Evolutionary conservation across 768 basidiomycete species (phyloP), one percentile per base, ranked within the genome.

Genomic region (Nidularia sp.): DNA sequence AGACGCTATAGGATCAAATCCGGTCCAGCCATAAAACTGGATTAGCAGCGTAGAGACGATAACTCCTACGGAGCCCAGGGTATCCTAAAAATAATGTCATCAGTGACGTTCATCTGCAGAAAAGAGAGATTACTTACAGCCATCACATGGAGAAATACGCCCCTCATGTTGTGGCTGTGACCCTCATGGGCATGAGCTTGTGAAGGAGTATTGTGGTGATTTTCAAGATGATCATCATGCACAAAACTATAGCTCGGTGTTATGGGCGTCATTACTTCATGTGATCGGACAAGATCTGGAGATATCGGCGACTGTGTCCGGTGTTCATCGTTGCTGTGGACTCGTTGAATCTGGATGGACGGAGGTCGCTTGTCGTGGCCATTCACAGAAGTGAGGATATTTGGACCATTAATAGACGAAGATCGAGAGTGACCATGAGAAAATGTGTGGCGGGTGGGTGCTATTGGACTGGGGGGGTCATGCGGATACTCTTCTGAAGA

Each of bases 121-220:
- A 46, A 46, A 10, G 22, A 25, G 10, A 9, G n/a, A 47, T 32
- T 29, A 67, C 84, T 58, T 70, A 91, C 90, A 52, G 94, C 94
- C 86, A 97, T 87, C 45, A 99, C 96, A 63, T 99, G 96, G 51
- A 98, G 70, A 66, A 99, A 99, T 59, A 99, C 94, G 13, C 97
- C 97, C 34, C 94, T 88, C 97, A 99, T 99, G 66, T 99, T 99
- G 67, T 98, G 93, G 68, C 90, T 93, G 62, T 96, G 93, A 0
- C 90, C 88, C 66, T 93, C 88, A 58, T 86, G 88, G 8, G 73
- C 68, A 32, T 76, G 76, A 41, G 69, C 66, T 60, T 80, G 84
- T 2, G 70, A 66, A 64, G 85, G 82, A 45, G 77, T 70, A 56
- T 85, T 67, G 54, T 79, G 77, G 54, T 78, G 73, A 45, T 70